Evolutionary conservation across 129 eudicot genomes (phyloP).

Genomic region (Helianthus tuberosus): DNA sequence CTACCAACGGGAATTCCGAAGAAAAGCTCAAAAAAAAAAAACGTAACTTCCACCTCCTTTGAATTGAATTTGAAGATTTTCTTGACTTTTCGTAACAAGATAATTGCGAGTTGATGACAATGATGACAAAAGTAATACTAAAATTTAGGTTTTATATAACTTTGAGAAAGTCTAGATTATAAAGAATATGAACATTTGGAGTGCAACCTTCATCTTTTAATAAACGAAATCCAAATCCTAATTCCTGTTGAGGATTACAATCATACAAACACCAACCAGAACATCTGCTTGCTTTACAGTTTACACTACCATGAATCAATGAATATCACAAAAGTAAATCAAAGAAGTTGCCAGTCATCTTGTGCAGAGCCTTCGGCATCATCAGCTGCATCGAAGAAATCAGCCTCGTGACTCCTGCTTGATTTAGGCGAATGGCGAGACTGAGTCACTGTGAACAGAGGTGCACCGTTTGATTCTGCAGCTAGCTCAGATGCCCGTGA

Average conservation of each 20-base stretch:
- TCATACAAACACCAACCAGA: background rate
- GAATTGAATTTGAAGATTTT: too few species aligned
- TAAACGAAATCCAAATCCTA: background rate
- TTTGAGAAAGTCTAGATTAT: background rate
- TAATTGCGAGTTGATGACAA: too few species aligned
- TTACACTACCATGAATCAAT: background rate
- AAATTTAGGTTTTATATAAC: too few species aligned
- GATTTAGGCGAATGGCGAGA: conserved; percentile 41
- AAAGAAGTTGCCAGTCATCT: conserved; percentile 94
- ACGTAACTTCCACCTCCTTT: too few species aligned
- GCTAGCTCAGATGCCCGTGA: conserved; percentile 64
- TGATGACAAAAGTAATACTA: too few species aligned
- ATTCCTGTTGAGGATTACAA: background rate
- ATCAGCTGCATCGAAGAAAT: conserved; percentile 35
- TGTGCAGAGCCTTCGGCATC: conserved; percentile 49
- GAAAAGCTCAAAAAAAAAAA: too few species aligned
- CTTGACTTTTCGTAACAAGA: too few species aligned
- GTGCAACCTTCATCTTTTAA: background rate
- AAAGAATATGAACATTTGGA: background rate
- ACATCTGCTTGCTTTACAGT: background rate
- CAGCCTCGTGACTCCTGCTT: conserved; percentile 39
- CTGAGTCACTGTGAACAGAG: conserved; percentile 66
- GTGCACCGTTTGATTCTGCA: conserved; percentile 71
- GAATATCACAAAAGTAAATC: conserved; percentile 12
- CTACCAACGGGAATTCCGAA: too few species aligned